Evolutionary conservation across 495 filamentous ascomycete genomes (phyloP).

Genomic region (Geopyxis carbonaria): DNA sequence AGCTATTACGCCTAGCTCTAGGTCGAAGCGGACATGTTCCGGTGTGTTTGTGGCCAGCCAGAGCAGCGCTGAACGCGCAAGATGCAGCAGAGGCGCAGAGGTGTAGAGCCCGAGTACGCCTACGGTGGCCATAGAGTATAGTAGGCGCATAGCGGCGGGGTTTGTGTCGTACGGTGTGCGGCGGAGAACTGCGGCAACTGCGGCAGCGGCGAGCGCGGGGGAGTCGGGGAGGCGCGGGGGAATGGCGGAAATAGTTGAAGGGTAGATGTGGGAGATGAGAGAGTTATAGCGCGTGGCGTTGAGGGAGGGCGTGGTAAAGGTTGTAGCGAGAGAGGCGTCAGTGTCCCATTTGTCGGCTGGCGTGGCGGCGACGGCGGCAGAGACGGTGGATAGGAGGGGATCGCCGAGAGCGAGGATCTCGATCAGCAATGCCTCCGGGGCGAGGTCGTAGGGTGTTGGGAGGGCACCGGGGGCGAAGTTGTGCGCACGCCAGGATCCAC

Average conservation of each 20-base stretch:
- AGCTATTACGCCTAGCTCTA: slow-evolving; percentile 1
- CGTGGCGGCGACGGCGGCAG: neutral
- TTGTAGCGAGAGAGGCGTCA: slow-evolving; percentile 15
- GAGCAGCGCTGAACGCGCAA: slow-evolving; percentile 14
- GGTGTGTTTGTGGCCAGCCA: slow-evolving; percentile 16
- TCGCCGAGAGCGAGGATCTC: slow-evolving; percentile 16
- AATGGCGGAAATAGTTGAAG: slow-evolving; percentile 1
- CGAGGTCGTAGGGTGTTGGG: slow-evolving; percentile 14
- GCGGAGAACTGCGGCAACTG: slow-evolving; percentile 17
- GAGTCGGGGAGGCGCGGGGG: slow-evolving; percentile 8
- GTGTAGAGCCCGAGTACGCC: slow-evolving; percentile 22
- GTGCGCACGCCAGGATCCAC: slow-evolving; percentile 15
- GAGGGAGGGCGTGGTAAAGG: slow-evolving; percentile 10
- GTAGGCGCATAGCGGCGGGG: slow-evolving; percentile 10
- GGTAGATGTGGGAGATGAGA: neutral
- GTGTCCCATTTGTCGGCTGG: neutral
- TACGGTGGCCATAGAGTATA: slow-evolving; percentile 23
- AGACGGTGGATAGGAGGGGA: neutral
- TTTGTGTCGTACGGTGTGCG: neutral
- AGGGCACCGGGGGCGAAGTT: slow-evolving; percentile 16
- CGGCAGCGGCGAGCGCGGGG: slow-evolving; percentile 19
- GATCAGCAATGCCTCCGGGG: slow-evolving; percentile 19
- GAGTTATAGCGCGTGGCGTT: slow-evolving; percentile 14
- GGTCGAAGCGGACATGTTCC: neutral
- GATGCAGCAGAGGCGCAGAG: slow-evolving; percentile 14